Evolutionary conservation across 2,329 filamentous ascomycete genomes (phyloP).

Genomic region (Zymoseptoria tritici): DNA sequence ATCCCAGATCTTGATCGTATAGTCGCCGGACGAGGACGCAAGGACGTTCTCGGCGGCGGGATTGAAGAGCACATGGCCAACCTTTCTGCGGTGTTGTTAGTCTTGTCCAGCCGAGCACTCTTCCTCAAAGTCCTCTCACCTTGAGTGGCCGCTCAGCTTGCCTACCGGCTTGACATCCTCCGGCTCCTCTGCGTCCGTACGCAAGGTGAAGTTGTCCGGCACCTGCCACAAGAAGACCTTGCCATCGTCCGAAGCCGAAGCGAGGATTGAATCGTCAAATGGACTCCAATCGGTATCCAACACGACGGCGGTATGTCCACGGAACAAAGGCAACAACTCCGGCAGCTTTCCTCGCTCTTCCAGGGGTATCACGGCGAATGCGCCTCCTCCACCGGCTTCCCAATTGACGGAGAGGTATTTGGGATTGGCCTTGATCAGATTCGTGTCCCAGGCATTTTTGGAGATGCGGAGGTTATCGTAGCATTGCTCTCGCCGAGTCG

Average conservation of each 20-base stretch:
- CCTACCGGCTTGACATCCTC: slow-evolving; percentile 71
- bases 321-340: slow-evolving; percentile 88
- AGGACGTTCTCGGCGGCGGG: slow-evolving; percentile 92
- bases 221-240: slow-evolving; percentile 97
- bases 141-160: slow-evolving; percentile 79
- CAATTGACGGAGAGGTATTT: slow-evolving; percentile 97
- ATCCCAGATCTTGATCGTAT: slow-evolving; percentile 94
- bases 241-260: slow-evolving; percentile 91
- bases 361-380: slow-evolving; percentile 91
- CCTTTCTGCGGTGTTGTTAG: slow-evolving; percentile 59
- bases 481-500: slow-evolving; percentile 93
- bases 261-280: slow-evolving; percentile 88
- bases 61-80: slow-evolving; percentile 97
- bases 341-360: slow-evolving; percentile 84
- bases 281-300: slow-evolving; percentile 98
- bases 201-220: slow-evolving; percentile 75
- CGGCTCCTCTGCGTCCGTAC: slow-evolving; percentile 76
- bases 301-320: slow-evolving; percentile 90
- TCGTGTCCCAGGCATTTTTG: slow-evolving; percentile 98
- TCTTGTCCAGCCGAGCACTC: neutral
- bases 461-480: slow-evolving; percentile 98
- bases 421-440: slow-evolving; percentile 95
- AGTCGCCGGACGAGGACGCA: slow-evolving; percentile 89
- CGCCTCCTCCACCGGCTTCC: slow-evolving; percentile 91
- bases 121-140: slow-evolving; percentile 44